Percentiles rank a stretch among this genome's conserved stretches.
Conservation (phyloP, 2,329 filamentous ascomycete genomes). For the Anisogramma anomala region DNA sequence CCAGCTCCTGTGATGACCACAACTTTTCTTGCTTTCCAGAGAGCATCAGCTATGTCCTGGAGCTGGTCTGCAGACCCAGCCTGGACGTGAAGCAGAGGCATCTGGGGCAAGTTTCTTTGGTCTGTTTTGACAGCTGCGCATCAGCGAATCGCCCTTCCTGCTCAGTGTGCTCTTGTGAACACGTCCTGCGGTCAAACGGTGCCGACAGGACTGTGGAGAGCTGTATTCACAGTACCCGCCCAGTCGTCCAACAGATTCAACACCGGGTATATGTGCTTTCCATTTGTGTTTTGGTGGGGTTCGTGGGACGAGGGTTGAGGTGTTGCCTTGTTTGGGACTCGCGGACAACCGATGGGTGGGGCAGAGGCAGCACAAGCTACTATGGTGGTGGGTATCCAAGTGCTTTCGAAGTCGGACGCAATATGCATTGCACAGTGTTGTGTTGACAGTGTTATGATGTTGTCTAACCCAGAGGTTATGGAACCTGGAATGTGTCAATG, state of each 20-base stretch:
- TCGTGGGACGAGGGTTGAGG: not conserved
- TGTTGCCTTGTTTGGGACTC: not conserved
- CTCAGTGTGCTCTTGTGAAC: not conserved
- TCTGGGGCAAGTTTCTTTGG: slow-evolving; percentile 22
- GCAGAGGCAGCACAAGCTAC: too few relatives aligned
- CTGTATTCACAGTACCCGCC: not conserved
- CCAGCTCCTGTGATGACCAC: slow-evolving; percentile 62
- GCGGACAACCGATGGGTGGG: not conserved
- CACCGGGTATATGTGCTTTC: not conserved
- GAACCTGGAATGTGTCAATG: too few relatives aligned
- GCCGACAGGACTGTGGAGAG: slow-evolving; percentile 2
- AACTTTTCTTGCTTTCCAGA: slow-evolving; percentile 56
- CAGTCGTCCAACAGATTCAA: not conserved
- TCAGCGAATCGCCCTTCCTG: not conserved
- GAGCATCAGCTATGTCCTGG: slow-evolving; percentile 52
- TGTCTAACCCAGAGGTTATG: too few relatives aligned
- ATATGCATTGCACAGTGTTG: too few relatives aligned
- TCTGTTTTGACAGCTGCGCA: not conserved
- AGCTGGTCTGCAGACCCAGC: slow-evolving; percentile 41
- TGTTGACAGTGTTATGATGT: too few relatives aligned
- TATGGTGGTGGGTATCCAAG: too few relatives aligned
- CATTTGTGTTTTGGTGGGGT: slow-evolving; percentile 6
- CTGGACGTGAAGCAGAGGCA: slow-evolving; percentile 48
- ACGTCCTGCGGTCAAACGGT: not conserved
- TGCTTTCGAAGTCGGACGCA: too few relatives aligned